phyloP scores from a whole-genome alignment of 2,329 filamentous ascomycete species.

The Cladorrhinum sp. region DNA sequence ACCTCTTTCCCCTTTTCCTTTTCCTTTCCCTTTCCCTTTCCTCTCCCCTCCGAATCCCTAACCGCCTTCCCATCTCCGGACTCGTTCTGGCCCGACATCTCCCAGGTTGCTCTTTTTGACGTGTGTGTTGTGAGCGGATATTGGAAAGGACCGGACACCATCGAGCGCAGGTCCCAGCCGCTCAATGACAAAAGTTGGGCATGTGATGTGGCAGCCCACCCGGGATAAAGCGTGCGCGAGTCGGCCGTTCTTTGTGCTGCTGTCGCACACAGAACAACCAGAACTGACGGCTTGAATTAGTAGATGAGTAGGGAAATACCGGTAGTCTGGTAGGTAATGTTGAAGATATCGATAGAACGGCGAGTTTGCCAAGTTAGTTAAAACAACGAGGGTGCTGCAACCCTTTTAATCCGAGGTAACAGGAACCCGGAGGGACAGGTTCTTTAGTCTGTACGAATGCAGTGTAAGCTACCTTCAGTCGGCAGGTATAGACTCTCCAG shows the following conservation, averaged over 20 bases:
- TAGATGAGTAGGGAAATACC: background rate
- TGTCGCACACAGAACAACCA: background rate
- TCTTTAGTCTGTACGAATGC: too few relatives aligned
- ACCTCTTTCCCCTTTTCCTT: conserved; percentile 18
- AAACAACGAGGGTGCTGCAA: background rate
- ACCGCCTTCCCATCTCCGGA: conserved; percentile 4
- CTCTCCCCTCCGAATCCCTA: background rate
- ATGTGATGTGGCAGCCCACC: conserved; percentile 8
- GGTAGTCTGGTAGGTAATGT: background rate
- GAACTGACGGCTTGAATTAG: background rate
- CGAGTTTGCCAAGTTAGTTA: background rate
- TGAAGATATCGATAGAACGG: background rate
- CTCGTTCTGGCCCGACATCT: background rate
- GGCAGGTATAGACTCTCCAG: too few relatives aligned
- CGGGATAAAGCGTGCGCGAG: background rate
- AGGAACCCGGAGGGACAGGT: too few relatives aligned
- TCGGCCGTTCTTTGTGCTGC: conserved; percentile 1
- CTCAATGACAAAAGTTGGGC: conserved; percentile 3
- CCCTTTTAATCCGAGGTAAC: background rate
- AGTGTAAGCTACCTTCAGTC: too few relatives aligned
- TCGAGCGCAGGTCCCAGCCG: conserved; percentile 15
- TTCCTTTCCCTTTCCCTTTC: conserved; percentile 15
- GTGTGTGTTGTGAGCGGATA: background rate
- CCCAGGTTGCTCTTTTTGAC: background rate
- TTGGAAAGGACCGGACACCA: background rate